Percentiles rank a stretch among this genome's conserved stretches.
These are phyloP conservation scores for Fusarium denticulatum DNA, from an alignment of 2,329 filamentous ascomycete genomes.

Conservation along the genomic window DNA sequence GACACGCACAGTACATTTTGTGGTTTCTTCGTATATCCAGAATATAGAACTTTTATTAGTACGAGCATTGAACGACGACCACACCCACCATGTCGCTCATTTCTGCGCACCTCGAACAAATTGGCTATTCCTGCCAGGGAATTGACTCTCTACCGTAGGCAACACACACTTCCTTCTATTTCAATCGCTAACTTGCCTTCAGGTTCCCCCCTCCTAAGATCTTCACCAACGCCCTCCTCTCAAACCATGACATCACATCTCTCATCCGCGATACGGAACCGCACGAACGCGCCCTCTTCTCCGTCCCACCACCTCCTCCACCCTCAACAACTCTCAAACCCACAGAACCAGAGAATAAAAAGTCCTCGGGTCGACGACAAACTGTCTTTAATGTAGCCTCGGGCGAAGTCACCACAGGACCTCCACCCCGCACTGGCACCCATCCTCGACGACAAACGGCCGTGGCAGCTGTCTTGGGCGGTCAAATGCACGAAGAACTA, in stretches of 20 bases:
- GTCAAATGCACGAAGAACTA: slow-evolving; percentile 86
- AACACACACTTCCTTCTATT: neutral
- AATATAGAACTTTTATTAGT: neutral
- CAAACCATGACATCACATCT: slow-evolving; percentile 89
- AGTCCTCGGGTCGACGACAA: slow-evolving; percentile 60
- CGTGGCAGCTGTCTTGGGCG: slow-evolving; percentile 88
- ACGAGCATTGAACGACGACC: neutral
- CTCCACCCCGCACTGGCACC: slow-evolving; percentile 56
- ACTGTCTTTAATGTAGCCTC: slow-evolving; percentile 74
- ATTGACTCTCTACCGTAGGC: slow-evolving; percentile 79
- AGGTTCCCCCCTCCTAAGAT: slow-evolving; percentile 93
- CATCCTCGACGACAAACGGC: slow-evolving; percentile 79
- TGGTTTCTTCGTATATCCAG: neutral
- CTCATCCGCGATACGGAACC: slow-evolving; percentile 94
- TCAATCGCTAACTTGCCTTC: slow-evolving; percentile 4
- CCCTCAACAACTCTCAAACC: slow-evolving; percentile 48
- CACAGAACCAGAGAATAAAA: slow-evolving; percentile 52
- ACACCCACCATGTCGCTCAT: slow-evolving; percentile 71
- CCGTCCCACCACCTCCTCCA: slow-evolving; percentile 78
- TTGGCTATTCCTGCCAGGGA: slow-evolving; percentile 77
- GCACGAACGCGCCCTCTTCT: slow-evolving; percentile 95
- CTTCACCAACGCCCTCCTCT: slow-evolving; percentile 92
- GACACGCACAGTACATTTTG: too few species aligned
- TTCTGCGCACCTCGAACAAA: slow-evolving; percentile 78
- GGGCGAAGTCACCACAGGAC: slow-evolving; percentile 69